phyloP scores from a whole-genome alignment of 768 basidiomycete genomes.

The Tylopilus sp. region DNA sequence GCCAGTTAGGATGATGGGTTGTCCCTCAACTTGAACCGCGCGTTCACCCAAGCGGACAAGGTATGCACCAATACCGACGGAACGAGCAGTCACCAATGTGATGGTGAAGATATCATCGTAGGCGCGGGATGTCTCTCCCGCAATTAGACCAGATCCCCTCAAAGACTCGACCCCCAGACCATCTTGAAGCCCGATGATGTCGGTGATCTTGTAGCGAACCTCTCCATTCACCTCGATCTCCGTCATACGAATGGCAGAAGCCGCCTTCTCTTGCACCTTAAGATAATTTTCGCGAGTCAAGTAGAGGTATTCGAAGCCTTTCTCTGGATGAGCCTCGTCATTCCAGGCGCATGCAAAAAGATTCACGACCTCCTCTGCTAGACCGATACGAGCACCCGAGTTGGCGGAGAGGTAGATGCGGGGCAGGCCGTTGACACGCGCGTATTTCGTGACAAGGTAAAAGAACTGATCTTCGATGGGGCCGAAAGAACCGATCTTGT shows the following conservation, averaged over 20 bases:
- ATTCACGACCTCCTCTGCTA: constrained; percentile 87
- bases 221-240: constrained; percentile 88
- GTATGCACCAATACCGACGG: constrained; percentile 98
- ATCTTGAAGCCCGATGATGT: constrained; percentile 95
- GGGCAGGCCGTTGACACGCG: constrained; percentile 82
- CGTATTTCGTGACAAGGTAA: constrained; percentile 90
- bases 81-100: constrained; percentile 96
- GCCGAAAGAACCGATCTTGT: constrained; percentile 97
- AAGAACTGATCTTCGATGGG: constrained; percentile 96
- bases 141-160: constrained; percentile 95
- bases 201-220: constrained; percentile 89
- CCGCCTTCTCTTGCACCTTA: constrained; percentile 84
- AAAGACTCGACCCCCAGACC: constrained; percentile 96
- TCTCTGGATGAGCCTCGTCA: constrained; percentile 77
- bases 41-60: constrained; percentile 97
- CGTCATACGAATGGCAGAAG: constrained; percentile 70
- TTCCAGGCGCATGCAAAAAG: constrained; percentile 94
- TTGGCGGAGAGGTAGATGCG: constrained; percentile 98
- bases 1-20: constrained; percentile 98
- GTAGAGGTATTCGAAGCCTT: constrained; percentile 95
- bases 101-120: constrained; percentile 99
- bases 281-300: constrained; percentile 89
- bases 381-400: constrained; percentile 94
- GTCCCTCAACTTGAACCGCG: constrained; percentile 97
- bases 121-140: constrained; percentile 96